A percentile compares a stretch with the other conserved stretches of the same genome.
Conservation (phyloP, 2,329 filamentous ascomycete species). For the Fusarium penzigii region DNA sequence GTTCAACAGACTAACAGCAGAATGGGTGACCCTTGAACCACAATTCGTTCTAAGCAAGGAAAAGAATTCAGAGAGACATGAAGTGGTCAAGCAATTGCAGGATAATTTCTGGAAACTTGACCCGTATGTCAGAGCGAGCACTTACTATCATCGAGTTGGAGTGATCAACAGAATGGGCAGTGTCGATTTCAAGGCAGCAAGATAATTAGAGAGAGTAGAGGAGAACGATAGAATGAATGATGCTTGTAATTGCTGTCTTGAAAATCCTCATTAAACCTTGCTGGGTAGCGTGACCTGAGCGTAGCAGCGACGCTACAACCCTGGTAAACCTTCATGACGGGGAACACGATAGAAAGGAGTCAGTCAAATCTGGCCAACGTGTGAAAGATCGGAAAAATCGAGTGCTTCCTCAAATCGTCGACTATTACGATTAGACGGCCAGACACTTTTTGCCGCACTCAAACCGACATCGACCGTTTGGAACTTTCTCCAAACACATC, state of each 20-base stretch:
- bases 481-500: not conserved
- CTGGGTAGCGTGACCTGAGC: too few species aligned
- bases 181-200: constrained; percentile 23
- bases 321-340: too few species aligned
- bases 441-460: too few species aligned
- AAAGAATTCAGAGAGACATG: constrained; percentile 40
- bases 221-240: too few species aligned
- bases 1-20: constrained; percentile 47
- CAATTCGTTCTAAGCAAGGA: constrained; percentile 1
- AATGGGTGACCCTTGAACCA: constrained; percentile 10
- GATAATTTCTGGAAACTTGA: constrained; percentile 72
- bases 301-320: too few species aligned
- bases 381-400: too few species aligned
- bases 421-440: too few species aligned
- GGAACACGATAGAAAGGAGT: too few species aligned
- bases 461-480: not conserved
- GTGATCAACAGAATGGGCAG: constrained; percentile 14
- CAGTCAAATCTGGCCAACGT: too few species aligned
- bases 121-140: constrained; percentile 60
- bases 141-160: constrained; percentile 24
- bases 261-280: not conserved
- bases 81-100: constrained; percentile 51
- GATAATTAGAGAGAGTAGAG: constrained; percentile 1
- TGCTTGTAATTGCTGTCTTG: too few species aligned
- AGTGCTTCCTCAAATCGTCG: too few species aligned